phyloP scores from a whole-genome alignment of 495 filamentous ascomycete species.

The Podospora bellae-mahoneyi region DNA sequence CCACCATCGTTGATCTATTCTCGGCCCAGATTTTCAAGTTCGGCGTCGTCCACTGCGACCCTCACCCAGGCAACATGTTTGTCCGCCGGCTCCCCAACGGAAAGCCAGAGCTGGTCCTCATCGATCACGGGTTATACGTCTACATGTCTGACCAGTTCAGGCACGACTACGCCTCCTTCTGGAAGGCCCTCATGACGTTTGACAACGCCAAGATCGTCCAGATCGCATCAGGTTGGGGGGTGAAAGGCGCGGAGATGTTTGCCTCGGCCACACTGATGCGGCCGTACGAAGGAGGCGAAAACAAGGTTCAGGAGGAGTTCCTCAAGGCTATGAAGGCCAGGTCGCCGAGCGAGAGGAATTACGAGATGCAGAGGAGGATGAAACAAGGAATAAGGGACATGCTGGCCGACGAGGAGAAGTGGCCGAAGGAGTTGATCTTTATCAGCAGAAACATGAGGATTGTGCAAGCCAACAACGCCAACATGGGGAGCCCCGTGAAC shows the following conservation, averaged over 20 bases:
- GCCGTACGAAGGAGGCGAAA: constrained; percentile 83
- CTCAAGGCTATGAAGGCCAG: constrained; percentile 48
- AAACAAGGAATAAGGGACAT: constrained; percentile 80
- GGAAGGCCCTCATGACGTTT: constrained; percentile 89
- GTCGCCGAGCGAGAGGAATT: constrained; percentile 65
- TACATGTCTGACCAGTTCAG: constrained; percentile 81
- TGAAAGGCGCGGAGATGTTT: constrained; percentile 85
- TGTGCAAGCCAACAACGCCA: constrained; percentile 64
- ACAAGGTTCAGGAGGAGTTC: constrained; percentile 58
- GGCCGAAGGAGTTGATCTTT: constrained; percentile 91
- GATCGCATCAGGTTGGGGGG: constrained; percentile 75
- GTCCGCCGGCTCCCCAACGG: constrained; percentile 79
- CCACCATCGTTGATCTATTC: constrained; percentile 92
- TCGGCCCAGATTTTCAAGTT: constrained; percentile 96
- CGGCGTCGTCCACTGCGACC: constrained; percentile 91
- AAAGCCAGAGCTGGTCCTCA: constrained; percentile 83
- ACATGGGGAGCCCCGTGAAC: constrained; percentile 89
- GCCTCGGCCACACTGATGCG: constrained; percentile 84
- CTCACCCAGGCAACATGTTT: constrained; percentile 96
- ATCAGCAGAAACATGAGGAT: constrained; percentile 94
- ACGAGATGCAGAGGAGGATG: constrained; percentile 81
- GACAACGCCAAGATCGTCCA: constrained; percentile 74
- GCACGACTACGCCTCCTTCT: constrained; percentile 86
- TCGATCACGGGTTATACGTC: constrained; percentile 95
- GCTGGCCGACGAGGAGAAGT: constrained; percentile 84